A percentile compares a stretch with the other conserved stretches of the same genome.
phyloP scores from a whole-genome alignment of 495 filamentous ascomycete genomes.

The Haplographium delicatum region DNA sequence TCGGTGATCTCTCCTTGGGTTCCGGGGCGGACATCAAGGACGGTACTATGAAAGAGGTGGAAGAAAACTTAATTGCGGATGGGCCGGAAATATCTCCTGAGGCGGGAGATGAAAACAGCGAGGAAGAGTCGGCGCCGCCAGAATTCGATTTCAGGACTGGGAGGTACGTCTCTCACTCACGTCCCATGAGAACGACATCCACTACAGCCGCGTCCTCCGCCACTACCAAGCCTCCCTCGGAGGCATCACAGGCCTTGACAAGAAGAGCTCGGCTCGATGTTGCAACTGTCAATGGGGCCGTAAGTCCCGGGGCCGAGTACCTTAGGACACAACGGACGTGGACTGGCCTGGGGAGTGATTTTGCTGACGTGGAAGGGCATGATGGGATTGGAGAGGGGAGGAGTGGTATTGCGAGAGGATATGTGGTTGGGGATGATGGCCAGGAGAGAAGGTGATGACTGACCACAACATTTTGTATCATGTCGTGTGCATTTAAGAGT shows the following conservation, averaged over 20 bases:
- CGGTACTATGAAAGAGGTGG: slow-evolving; percentile 18
- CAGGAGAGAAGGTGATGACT: no score
- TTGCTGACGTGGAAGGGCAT: slow-evolving; percentile 28
- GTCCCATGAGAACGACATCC: slow-evolving; percentile 56
- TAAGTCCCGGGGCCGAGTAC: slow-evolving; percentile 89
- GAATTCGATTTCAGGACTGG: slow-evolving; percentile 92
- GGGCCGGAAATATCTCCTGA: background rate
- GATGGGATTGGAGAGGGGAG: slow-evolving; percentile 74
- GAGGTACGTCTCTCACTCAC: slow-evolving; percentile 72
- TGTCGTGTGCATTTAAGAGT: no score
- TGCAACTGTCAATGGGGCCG: slow-evolving; percentile 67
- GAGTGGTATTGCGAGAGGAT: slow-evolving; percentile 85
- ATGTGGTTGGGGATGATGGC: slow-evolving; percentile 60
- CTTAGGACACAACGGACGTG: slow-evolving; percentile 78
- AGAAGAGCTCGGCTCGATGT: slow-evolving; percentile 64
- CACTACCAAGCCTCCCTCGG: slow-evolving; percentile 20
- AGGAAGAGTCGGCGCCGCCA: slow-evolving; percentile 63
- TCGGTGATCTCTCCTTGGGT: slow-evolving; percentile 47
- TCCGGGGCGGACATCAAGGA: slow-evolving; percentile 24
- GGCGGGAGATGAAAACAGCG: slow-evolving; percentile 30
- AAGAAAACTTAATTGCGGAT: background rate
- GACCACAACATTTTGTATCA: no score
- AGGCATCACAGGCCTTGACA: slow-evolving; percentile 40
- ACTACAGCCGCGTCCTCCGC: background rate
- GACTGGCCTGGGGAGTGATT: slow-evolving; percentile 90